Conservation (phyloP, 106 monocot species). For the Xerophyta viscosa region DNA sequence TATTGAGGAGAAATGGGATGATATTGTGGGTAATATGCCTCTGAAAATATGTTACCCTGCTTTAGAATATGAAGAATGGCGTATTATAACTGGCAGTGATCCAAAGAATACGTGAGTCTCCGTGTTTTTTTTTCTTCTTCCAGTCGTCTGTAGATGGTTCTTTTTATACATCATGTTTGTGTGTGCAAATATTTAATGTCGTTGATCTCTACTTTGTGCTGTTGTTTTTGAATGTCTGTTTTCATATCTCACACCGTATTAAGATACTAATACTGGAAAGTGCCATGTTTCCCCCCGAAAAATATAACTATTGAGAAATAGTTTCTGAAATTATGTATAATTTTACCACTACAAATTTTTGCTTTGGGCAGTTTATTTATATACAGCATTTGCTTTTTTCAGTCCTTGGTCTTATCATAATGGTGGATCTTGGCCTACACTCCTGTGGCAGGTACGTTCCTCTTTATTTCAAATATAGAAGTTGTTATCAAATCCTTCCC, state of each 20-base stretch:
- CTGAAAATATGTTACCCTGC: slow-evolving; percentile 90
- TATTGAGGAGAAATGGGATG: slow-evolving; percentile 95
- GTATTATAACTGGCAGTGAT: slow-evolving; percentile 88
- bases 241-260: too few relatives aligned
- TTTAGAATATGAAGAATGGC: slow-evolving; percentile 83
- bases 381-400: slow-evolving; percentile 13
- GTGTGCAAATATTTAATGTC: not conserved
- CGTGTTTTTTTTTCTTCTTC: not conserved
- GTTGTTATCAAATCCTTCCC: not conserved
- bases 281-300: too few relatives aligned
- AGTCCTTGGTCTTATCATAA: slow-evolving; percentile 97
- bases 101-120: slow-evolving; percentile 90
- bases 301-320: too few relatives aligned
- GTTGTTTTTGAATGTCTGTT: too few relatives aligned
- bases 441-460: slow-evolving; percentile 80
- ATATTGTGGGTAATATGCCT: slow-evolving; percentile 79
- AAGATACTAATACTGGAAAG: too few relatives aligned
- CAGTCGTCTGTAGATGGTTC: too few relatives aligned
- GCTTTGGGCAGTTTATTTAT: slow-evolving; percentile 3
- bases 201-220: too few relatives aligned
- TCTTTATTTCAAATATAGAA: not conserved
- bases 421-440: slow-evolving; percentile 95
- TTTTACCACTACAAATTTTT: not conserved
- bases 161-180: not conserved
- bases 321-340: too few relatives aligned